Conservation (phyloP, 2,329 filamentous ascomycete species). For the Fusarium verticillioides region DNA sequence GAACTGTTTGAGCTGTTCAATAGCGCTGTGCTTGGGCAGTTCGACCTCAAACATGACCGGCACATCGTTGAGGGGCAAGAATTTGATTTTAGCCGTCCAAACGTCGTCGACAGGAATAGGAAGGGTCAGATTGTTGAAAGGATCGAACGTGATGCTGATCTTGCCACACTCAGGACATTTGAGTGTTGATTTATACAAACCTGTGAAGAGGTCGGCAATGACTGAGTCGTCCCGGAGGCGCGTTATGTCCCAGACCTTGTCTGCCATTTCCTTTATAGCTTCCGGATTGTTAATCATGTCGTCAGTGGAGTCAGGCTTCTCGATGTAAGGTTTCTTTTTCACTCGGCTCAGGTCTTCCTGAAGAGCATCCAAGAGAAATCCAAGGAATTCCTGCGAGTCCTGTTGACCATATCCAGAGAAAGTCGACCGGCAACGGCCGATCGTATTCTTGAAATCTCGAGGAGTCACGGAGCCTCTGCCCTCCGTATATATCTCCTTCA, state of each 20-base stretch:
- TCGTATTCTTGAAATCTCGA: conserved; percentile 81
- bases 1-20: conserved; percentile 75
- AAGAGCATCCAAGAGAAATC: conserved; percentile 91
- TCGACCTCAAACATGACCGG: conserved; percentile 82
- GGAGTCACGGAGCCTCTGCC: conserved; percentile 78
- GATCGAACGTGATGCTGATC: conserved; percentile 98
- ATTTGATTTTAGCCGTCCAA: conserved; percentile 80
- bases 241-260: conserved; percentile 91
- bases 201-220: conserved; percentile 94
- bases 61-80: conserved; percentile 77
- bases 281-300: conserved; percentile 88
- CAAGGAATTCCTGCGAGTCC: conserved; percentile 96
- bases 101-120: conserved; percentile 88
- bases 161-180: conserved; percentile 92
- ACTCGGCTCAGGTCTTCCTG: conserved; percentile 96
- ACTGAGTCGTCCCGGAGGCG: conserved; percentile 93
- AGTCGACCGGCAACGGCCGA: conserved; percentile 82
- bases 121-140: conserved; percentile 93
- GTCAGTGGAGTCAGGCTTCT: conserved; percentile 97
- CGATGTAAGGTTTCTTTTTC: conserved; percentile 94
- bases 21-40: conserved; percentile 78
- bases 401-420: conserved; percentile 97
- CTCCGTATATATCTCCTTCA: conserved; percentile 82
- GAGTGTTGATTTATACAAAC: conserved; percentile 98
- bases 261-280: conserved; percentile 85